These are phyloP conservation scores for Physcomitrellopsis africana DNA, from an alignment of 225 moss, liverwort and hornwort genomes.

Conservation along the genomic window DNA sequence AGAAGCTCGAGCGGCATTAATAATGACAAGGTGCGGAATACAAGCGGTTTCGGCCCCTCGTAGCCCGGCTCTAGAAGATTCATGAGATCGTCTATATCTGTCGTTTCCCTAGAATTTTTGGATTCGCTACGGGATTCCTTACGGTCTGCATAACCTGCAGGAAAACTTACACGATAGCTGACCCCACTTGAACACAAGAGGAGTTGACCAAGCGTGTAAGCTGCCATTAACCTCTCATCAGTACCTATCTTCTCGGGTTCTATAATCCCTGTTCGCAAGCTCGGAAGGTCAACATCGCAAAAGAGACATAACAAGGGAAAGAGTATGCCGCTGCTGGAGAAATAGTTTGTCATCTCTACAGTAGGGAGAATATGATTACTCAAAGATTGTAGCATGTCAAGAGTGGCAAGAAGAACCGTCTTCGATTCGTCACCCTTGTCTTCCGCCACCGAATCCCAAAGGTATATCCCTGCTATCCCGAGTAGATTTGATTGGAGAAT, in stretches of 20 bases:
- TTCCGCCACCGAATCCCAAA: constrained; percentile 70
- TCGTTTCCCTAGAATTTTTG: constrained; percentile 60
- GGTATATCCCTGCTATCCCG: constrained; percentile 58
- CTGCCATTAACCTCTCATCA: constrained; percentile 65
- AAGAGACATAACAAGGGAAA: constrained; percentile 81
- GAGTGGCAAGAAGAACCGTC: constrained; percentile 64
- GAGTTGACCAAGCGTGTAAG: constrained; percentile 86
- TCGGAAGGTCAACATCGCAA: constrained; percentile 71
- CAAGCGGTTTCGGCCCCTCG: constrained; percentile 61
- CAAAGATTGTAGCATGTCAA: constrained; percentile 70
- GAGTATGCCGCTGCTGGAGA: constrained; percentile 69
- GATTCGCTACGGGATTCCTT: constrained; percentile 62
- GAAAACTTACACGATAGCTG: constrained; percentile 71
- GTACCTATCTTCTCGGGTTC: constrained; percentile 32
- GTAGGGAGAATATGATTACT: constrained; percentile 83
- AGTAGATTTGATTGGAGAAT: constrained; percentile 77
- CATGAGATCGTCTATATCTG: constrained; percentile 87
- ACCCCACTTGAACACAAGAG: constrained; percentile 87
- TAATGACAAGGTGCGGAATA: constrained; percentile 75
- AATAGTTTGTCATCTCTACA: constrained; percentile 69
- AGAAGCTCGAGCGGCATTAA: constrained; percentile 87
- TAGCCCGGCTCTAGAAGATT: constrained; percentile 75
- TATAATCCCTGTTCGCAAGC: constrained; percentile 54
- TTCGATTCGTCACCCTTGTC: constrained; percentile 46
- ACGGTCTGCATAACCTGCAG: constrained; percentile 61